phyloP scores from a whole-genome alignment of 78 protist genomes.

The Cavenderia fasciculata region DNA sequence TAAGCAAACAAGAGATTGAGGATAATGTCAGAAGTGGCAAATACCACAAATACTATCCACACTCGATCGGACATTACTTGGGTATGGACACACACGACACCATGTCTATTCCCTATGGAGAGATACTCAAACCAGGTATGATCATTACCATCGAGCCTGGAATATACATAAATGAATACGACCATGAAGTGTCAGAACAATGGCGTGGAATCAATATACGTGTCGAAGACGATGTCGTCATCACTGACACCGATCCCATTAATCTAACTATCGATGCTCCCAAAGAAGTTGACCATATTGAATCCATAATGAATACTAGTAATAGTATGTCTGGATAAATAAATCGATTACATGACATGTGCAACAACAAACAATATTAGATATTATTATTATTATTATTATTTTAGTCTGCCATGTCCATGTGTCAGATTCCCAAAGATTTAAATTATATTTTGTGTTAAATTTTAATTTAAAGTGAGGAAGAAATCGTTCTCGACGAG shows the following conservation, averaged over 20 bases:
- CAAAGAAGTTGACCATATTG: slow-evolving; percentile 72
- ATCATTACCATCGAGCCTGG: slow-evolving; percentile 92
- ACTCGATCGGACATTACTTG: slow-evolving; percentile 86
- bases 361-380: too few relatives aligned
- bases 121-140: slow-evolving; percentile 64
- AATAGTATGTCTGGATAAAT: too few relatives aligned
- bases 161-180: slow-evolving; percentile 68
- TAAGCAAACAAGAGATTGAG: neutral
- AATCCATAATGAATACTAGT: slow-evolving; percentile 55
- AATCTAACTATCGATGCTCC: slow-evolving; percentile 68
- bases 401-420: too few relatives aligned
- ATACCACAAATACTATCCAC: slow-evolving; percentile 77
- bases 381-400: too few relatives aligned
- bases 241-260: slow-evolving; percentile 1
- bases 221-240: slow-evolving; percentile 87
- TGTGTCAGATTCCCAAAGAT: too few relatives aligned
- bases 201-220: slow-evolving; percentile 89
- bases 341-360: too few relatives aligned
- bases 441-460: too few relatives aligned
- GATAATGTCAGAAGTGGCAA: neutral
- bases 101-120: neutral
- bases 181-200: slow-evolving; percentile 10
- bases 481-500: too few relatives aligned
- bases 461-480: too few relatives aligned
- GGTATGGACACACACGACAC: slow-evolving; percentile 93